phyloP scores from a whole-genome alignment of 306 rosid species.

The Arachis stenosperma region DNA sequence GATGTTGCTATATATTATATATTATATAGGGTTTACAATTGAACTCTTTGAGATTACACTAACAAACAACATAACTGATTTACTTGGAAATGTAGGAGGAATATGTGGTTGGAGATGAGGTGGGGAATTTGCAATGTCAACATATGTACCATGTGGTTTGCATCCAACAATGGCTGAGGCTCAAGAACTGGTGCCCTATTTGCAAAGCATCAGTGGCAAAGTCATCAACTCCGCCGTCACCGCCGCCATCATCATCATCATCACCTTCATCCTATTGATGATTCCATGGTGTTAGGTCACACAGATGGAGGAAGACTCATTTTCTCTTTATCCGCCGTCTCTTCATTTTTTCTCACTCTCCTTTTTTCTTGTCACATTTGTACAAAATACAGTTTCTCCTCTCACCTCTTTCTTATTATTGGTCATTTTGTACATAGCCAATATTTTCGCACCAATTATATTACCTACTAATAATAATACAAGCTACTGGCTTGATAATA shows the following conservation, averaged over 20 bases:
- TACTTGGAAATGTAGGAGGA: constrained; percentile 66
- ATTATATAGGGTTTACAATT: no score
- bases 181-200: constrained; percentile 98
- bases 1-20: no score
- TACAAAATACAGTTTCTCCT: constrained; percentile 48
- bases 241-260: background rate
- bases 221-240: background rate
- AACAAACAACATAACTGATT: background rate
- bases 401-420: constrained; percentile 21
- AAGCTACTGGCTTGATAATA: constrained; percentile 44
- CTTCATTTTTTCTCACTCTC: background rate
- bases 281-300: constrained; percentile 33
- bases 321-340: constrained; percentile 24
- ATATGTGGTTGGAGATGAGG: constrained; percentile 69
- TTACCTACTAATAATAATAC: constrained; percentile 75
- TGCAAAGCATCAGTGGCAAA: constrained; percentile 74
- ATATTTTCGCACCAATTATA: constrained; percentile 44
- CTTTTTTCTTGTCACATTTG: constrained; percentile 31
- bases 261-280: constrained; percentile 49
- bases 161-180: constrained; percentile 82
- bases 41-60: no score
- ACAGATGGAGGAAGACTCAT: constrained; percentile 32
- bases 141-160: constrained; percentile 74
- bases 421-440: constrained; percentile 67
- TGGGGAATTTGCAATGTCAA: constrained; percentile 76